Evolutionary conservation across 345 rosid genomes (phyloP), one percentile per base, ranked within the genome.

Genomic region (Viola odorata): DNA sequence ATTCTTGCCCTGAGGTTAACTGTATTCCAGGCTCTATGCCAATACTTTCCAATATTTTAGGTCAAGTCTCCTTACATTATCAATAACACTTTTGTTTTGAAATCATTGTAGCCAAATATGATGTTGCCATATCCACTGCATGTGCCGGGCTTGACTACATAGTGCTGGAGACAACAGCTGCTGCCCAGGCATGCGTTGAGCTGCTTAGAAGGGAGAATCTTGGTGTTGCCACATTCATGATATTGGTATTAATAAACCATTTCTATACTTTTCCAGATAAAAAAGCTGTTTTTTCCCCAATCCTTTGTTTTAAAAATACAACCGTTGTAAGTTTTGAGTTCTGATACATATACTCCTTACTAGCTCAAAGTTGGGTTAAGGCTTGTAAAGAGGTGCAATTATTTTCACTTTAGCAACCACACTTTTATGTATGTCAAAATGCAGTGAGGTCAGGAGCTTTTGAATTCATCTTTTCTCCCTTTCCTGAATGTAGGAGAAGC

Each of bases 211-310:
- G 79, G 65, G 97, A 84, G 75, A 84, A 87, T 65, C 86, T 88
- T 68, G 99, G 99, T 48, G 77, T 94, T 75, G 96, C 96, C 23
- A 90, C 99, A 51, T 94, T 90, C 81, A 86, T 94, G 95, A 90
- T 91, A 81, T 69, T 94, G 99, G 99, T 94, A 90, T 64, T 53
- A 14, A 39, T 13, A 54, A 15, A 53, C 47, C 32, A 23, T 23
- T 2, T 23, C 32, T 23, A 23, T 23, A 23, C 32, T 23, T 23
- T 23, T 23, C 32, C 32, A 23, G 32, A 23, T 23, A 23, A 23
- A 23, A 23, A 1, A 23, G 2, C 32, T 23, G 32, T 23, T 23
- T 23, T 23, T 23, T 23, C 32, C 32, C 32, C 32, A 23, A 23
- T 23, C 32, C 32, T 23, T 23, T 23, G 32, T 23, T 23, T 0